Conservation (phyloP, 371 early-diverging fungal genomes). For the Lichtheimia ramosa region DNA sequence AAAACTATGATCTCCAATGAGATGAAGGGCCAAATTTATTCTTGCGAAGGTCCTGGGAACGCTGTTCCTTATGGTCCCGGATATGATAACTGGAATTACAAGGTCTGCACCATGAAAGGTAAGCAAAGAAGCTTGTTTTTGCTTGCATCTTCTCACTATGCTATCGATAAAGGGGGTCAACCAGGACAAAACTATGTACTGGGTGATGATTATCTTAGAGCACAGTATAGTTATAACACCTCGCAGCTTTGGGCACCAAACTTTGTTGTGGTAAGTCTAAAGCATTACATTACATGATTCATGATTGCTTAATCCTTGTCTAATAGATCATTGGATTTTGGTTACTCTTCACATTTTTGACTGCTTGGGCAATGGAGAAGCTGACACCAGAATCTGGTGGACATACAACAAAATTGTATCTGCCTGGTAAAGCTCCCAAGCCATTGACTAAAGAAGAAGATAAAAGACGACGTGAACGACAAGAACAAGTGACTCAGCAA, state of each 20-base stretch:
- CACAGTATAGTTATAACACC: conserved; percentile 32
- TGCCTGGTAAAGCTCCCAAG: conserved; percentile 26
- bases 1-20: conserved; percentile 66
- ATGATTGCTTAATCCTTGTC: too few relatives aligned
- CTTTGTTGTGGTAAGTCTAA: conserved; percentile 33
- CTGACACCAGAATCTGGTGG: conserved; percentile 38
- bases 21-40: conserved; percentile 41
- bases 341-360: conserved; percentile 35
- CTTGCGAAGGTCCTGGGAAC: conserved; percentile 44
- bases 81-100: conserved; percentile 47
- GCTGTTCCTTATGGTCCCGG: conserved; percentile 43
- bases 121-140: too few relatives aligned
- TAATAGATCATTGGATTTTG: conserved; percentile 32
- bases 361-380: conserved; percentile 41
- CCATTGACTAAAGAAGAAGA: conserved; percentile 22
- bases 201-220: conserved; percentile 55
- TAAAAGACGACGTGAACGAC: conserved; percentile 17
- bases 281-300: too few relatives aligned
- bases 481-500: conserved; percentile 26
- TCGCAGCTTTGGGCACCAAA: conserved; percentile 49
- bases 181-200: conserved; percentile 48
- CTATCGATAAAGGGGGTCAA: conserved; percentile 44
- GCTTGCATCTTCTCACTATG: too few relatives aligned
- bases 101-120: conserved; percentile 46
- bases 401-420: conserved; percentile 48